Evolutionary conservation across 257 asterid genomes (phyloP).

Genomic region (Agastache rugosa): DNA sequence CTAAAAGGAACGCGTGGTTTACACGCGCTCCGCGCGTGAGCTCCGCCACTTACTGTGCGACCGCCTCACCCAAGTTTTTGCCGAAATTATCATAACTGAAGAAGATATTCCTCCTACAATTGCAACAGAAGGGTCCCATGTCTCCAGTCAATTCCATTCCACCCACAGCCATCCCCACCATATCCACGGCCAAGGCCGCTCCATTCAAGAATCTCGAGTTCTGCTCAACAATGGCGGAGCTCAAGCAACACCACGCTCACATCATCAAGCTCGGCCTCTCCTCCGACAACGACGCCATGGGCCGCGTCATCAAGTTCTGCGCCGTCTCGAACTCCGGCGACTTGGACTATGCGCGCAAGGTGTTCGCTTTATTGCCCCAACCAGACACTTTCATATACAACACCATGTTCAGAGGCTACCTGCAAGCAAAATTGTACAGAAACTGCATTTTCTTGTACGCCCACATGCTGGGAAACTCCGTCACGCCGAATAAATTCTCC

Average conservation of each 20-base stretch:
- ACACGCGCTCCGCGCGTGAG: no score
- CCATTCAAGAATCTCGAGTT: conserved; percentile 47
- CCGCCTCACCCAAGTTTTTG: no score
- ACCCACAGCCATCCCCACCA: conserved; percentile 37
- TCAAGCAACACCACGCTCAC: conserved; percentile 68
- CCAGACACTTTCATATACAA: conserved; percentile 76
- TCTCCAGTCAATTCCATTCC: conserved; percentile 40
- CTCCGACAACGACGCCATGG: conserved; percentile 64
- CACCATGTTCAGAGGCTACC: conserved; percentile 62
- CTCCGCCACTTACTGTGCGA: no score
- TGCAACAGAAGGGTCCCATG: conserved; percentile 33
- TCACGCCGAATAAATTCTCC: conserved; percentile 63
- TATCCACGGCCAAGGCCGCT: conserved; percentile 38
- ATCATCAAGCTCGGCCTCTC: conserved; percentile 67
- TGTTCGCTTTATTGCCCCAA: conserved; percentile 60
- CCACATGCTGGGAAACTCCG: conserved; percentile 54
- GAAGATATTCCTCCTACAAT: neutral
- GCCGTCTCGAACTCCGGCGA: conserved; percentile 56
- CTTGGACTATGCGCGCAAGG: conserved; percentile 61
- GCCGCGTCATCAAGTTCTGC: conserved; percentile 67
- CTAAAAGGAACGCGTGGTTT: no score
- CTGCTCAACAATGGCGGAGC: conserved; percentile 69
- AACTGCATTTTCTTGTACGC: conserved; percentile 48
- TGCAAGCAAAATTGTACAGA: conserved; percentile 39
- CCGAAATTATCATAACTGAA: no score